Conservation (phyloP, 176 grass and related monocot genomes). For the Chloris gayana region DNA sequence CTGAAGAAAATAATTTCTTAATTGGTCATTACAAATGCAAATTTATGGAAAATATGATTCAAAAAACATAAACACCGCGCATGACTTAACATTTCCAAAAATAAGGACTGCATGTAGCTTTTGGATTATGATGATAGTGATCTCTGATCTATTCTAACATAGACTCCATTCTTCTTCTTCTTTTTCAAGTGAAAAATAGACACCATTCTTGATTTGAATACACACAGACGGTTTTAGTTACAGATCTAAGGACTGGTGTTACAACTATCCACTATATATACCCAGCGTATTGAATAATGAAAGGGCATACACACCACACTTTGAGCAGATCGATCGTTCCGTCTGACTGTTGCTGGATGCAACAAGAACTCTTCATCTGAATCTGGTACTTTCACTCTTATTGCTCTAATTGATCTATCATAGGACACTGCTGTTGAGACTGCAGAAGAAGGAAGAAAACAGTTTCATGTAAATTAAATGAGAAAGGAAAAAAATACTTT, state of each 20-base stretch:
- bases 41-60: neutral
- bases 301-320: constrained; percentile 75
- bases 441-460: constrained; percentile 41
- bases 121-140: neutral
- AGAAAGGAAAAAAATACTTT: constrained; percentile 24
- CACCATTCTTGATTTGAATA: neutral
- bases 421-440: constrained; percentile 97
- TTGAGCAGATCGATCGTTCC: constrained; percentile 93
- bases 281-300: neutral
- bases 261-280: neutral
- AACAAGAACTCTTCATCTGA: constrained; percentile 95
- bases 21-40: constrained; percentile 8
- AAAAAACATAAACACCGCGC: neutral
- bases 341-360: constrained; percentile 88
- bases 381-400: constrained; percentile 97
- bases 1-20: constrained; percentile 44
- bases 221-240: neutral
- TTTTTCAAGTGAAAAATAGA: neutral
- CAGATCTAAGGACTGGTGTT: neutral
- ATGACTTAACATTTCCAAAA: constrained; percentile 10
- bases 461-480: constrained; percentile 6
- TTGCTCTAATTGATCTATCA: constrained; percentile 82
- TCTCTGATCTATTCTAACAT: neutral
- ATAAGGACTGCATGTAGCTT: neutral
- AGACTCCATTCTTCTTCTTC: neutral